phyloP scores from a whole-genome alignment of 1,139 yeast genomes.

The Yamadazyma dendronema region DNA sequence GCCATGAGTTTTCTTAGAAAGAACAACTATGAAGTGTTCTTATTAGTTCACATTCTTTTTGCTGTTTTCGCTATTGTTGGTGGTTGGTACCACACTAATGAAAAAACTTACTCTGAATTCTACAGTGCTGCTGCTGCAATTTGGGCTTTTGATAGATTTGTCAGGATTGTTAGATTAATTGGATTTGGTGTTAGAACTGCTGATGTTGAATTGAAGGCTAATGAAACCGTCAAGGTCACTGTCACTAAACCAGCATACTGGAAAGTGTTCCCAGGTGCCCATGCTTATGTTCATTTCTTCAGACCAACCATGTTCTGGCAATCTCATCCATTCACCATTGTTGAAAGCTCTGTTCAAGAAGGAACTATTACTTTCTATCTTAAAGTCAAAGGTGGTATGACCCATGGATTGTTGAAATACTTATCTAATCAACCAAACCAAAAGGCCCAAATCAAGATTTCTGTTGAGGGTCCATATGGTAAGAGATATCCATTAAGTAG shows the following conservation, averaged over 20 bases:
- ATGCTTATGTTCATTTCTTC: constrained; percentile 40
- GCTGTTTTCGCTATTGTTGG: constrained; percentile 57
- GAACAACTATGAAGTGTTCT: constrained; percentile 61
- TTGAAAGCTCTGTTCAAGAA: constrained; percentile 30
- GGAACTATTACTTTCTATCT: constrained; percentile 34
- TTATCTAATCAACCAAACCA: constrained; percentile 49
- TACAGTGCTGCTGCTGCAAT: constrained; percentile 54
- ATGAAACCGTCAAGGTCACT: constrained; percentile 43
- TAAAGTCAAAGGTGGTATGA: constrained; percentile 45
- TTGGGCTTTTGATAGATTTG: constrained; percentile 61
- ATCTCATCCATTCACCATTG: constrained; percentile 56
- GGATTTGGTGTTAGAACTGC: constrained; percentile 53
- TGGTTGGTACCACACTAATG: constrained; percentile 56
- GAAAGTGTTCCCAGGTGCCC: constrained; percentile 41
- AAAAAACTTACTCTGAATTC: constrained; percentile 45
- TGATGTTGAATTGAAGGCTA: constrained; percentile 43
- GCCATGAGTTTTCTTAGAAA: constrained; percentile 56
- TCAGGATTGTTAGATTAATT: constrained; percentile 49
- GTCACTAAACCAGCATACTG: constrained; percentile 36
- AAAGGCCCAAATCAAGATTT: constrained; percentile 30
- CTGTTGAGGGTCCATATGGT: constrained; percentile 47
- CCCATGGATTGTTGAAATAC: constrained; percentile 41
- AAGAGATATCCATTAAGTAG: constrained; percentile 33
- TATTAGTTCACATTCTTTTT: constrained; percentile 54
- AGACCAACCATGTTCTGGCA: constrained; percentile 51